Percentiles rank a stretch among this genome's conserved stretches.
Conservation (phyloP, 495 filamentous ascomycete species). For the Xylaria telfairii region DNA sequence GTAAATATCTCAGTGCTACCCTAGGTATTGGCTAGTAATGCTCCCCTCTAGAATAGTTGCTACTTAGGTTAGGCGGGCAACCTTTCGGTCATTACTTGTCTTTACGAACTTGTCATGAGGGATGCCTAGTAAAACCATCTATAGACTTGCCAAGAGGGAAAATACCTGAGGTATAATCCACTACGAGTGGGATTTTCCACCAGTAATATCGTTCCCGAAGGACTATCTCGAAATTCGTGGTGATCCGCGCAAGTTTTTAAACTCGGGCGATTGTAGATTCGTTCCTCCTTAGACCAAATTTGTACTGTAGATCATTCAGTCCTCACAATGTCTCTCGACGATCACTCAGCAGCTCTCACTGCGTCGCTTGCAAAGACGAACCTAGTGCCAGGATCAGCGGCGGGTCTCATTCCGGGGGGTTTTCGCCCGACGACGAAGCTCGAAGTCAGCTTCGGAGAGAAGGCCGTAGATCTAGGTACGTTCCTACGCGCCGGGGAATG, state of each 20-base stretch:
- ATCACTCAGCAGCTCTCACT: slow-evolving; percentile 20
- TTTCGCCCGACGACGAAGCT: slow-evolving; percentile 34
- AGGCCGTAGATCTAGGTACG: slow-evolving; percentile 30
- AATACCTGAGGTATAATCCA: slow-evolving; percentile 8
- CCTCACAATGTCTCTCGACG: slow-evolving; percentile 13
- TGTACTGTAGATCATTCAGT: not conserved
- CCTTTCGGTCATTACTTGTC: not conserved
- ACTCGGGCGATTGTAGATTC: not conserved
- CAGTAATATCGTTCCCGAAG: slow-evolving; percentile 13
- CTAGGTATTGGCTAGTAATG: not conserved
- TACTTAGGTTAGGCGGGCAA: not conserved
- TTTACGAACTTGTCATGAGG: not conserved
- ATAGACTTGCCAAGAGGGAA: slow-evolving; percentile 12
- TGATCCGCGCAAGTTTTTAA: not conserved
- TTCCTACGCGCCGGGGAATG: slow-evolving; percentile 36
- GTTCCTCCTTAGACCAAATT: not conserved
- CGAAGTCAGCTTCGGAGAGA: slow-evolving; percentile 27
- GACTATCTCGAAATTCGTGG: not conserved
- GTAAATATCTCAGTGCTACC: not conserved
- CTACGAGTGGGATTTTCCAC: slow-evolving; percentile 17
- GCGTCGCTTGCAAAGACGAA: slow-evolving; percentile 31
- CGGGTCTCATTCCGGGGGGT: slow-evolving; percentile 30
- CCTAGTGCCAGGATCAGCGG: slow-evolving; percentile 33
- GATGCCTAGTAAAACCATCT: not conserved
- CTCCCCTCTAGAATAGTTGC: not conserved